phyloP scores from a whole-genome alignment of 495 filamentous ascomycete genomes.

The Xylaria acuta region DNA sequence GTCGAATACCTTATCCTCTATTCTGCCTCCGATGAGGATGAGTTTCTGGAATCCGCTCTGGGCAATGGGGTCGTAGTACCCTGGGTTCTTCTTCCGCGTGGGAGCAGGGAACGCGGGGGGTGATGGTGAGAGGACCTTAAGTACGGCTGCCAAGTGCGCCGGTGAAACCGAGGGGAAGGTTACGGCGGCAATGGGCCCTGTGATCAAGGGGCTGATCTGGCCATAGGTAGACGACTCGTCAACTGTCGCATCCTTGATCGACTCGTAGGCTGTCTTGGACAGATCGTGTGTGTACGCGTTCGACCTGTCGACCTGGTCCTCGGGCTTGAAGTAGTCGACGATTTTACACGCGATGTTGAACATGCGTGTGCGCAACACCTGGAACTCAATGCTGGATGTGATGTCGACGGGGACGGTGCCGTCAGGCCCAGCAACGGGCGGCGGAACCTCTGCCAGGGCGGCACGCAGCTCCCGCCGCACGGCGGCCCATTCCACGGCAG shows the following conservation, averaged over 20 bases:
- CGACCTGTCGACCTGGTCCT: slow-evolving; percentile 55
- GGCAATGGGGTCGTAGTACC: slow-evolving; percentile 76
- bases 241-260: slow-evolving; percentile 58
- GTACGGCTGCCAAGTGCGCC: slow-evolving; percentile 75
- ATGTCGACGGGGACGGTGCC: slow-evolving; percentile 37
- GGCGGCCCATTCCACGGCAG: slow-evolving; percentile 82
- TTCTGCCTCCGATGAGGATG: slow-evolving; percentile 80
- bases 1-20: slow-evolving; percentile 85
- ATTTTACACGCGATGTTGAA: slow-evolving; percentile 83
- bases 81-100: slow-evolving; percentile 72
- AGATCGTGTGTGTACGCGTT: slow-evolving; percentile 72
- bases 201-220: slow-evolving; percentile 76
- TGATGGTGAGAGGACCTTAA: slow-evolving; percentile 76
- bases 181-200: slow-evolving; percentile 78
- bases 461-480: slow-evolving; percentile 79
- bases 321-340: slow-evolving; percentile 83
- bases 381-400: slow-evolving; percentile 68
- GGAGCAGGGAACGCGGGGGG: slow-evolving; percentile 77
- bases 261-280: slow-evolving; percentile 70
- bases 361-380: slow-evolving; percentile 85
- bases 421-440: slow-evolving; percentile 25
- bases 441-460: slow-evolving; percentile 67
- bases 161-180: slow-evolving; percentile 86
- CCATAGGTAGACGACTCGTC: slow-evolving; percentile 54
- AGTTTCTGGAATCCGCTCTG: slow-evolving; percentile 86